phyloP scores from a whole-genome alignment of 176 grass and related monocot species.

The Aegilops bicornis region DNA sequence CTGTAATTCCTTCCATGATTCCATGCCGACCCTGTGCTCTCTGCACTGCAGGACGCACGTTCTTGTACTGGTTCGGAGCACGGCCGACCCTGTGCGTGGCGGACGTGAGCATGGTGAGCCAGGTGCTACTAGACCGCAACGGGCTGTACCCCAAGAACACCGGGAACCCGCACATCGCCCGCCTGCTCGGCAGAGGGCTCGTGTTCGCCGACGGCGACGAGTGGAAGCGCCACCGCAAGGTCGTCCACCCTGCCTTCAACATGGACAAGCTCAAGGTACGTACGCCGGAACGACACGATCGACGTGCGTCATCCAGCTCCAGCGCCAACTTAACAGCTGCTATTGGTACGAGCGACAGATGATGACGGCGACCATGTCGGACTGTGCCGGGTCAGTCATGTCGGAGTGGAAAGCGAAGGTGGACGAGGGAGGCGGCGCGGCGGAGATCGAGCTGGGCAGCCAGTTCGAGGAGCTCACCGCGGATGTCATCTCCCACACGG shows the following conservation, averaged over 20 bases:
- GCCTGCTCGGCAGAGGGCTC: constrained; percentile 27
- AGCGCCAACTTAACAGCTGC: too few relatives aligned
- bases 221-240: constrained; percentile 39
- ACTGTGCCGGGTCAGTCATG: not conserved
- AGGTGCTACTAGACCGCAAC: constrained; percentile 4
- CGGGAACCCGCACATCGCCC: not conserved
- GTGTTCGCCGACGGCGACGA: constrained; percentile 15
- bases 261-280: constrained; percentile 25
- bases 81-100: constrained; percentile 8
- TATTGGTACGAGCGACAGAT: not conserved
- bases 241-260: constrained; percentile 34
- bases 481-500: not conserved
- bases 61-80: constrained; percentile 21
- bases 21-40: too few relatives aligned
- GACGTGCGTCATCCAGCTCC: too few relatives aligned
- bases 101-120: not conserved
- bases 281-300: too few relatives aligned
- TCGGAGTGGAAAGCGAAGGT: not conserved
- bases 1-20: too few relatives aligned
- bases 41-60: constrained; percentile 22
- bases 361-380: not conserved
- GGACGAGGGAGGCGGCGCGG: not conserved
- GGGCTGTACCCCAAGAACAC: constrained; percentile 7
- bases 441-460: constrained; percentile 5
- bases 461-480: constrained; percentile 10